Base-by-base conservation (phyloP, 2,329 filamentous ascomycete species). In the Pyricularia grisea region DNA sequence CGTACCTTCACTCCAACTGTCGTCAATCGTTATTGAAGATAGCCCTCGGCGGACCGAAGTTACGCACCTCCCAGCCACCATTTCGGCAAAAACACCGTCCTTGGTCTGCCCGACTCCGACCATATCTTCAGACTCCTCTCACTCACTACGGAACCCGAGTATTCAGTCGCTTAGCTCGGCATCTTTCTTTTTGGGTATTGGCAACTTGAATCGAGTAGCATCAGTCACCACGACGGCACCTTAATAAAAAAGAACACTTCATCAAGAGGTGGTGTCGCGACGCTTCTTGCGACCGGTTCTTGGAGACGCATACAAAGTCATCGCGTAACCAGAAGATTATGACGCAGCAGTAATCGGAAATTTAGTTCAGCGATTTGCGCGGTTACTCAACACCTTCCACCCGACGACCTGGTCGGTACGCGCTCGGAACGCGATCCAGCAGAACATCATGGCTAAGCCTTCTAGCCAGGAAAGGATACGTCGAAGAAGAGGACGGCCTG, bases 401-500 rank as follows among this genome's bases (percentile, higher is more conserved):
- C 33, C n/a, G 27, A 66, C 63, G 23, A 68, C 67, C 30, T 33
- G 31, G 36, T 61, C 58, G 23, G 23, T 61, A 66, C 33, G 36
- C 25, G 65, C 33, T 33, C 31, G 25, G 25, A 23, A 31, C n/a
- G 17, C 42, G n/a, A n/a, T 28, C 65, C 36, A 9, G 42, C 65
- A 20, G 23, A 27, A n/a, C 36, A 65, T 20, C 12, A 50, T 50
- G 42, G 36, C 65, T 5, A 30, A 67, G 58, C 50, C 30, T 4
- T 30, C 58, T 10, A 65, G 61, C 30, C 60, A 25, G 65, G 55
- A 23, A 73, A 63, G 33, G 63, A 69, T 66, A 50, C 55, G 69
- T 27, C 70, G 71, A 61, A 73, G 70, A 67, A 72, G 69, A 68
- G 65, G 67, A 28, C 68, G 58, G 23, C 50, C 33, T 23, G 68